Evolutionary conservation across 768 basidiomycete species (phyloP).

Genomic region (Suillus fuscotomentosus): DNA sequence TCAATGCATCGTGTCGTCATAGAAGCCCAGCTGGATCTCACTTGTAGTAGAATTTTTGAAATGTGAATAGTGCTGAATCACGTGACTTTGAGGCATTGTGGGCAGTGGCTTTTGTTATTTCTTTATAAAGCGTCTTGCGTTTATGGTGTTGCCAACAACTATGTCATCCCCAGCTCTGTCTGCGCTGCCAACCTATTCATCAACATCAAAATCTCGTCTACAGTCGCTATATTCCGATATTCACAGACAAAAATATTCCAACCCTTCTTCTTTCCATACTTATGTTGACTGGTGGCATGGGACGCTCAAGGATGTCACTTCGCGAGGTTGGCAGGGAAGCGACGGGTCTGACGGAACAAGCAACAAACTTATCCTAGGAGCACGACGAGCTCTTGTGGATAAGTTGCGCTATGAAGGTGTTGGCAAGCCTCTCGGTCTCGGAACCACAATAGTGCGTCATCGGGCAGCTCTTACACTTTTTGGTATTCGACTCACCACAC

Average conservation of each 20-base stretch:
- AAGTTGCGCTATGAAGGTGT: conserved; percentile 61
- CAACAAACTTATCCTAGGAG: conserved; percentile 63
- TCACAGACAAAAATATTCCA: conserved; percentile 77
- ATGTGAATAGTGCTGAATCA: background rate
- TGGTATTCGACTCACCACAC: conserved; percentile 22
- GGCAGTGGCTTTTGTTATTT: background rate
- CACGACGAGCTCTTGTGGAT: conserved; percentile 53
- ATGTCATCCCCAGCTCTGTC: conserved; percentile 13
- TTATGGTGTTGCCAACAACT: conserved; percentile 16
- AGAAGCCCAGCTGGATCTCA: too few species aligned
- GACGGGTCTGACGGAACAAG: conserved; percentile 14
- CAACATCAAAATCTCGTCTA: conserved; percentile 46
- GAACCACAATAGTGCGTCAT: conserved; percentile 68
- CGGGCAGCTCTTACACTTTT: background rate
- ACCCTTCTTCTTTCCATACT: conserved; percentile 77
- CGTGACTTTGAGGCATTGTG: background rate
- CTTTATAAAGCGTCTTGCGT: background rate
- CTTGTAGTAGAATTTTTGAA: too few species aligned
- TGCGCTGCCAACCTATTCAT: conserved; percentile 25
- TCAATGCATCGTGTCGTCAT: too few species aligned
- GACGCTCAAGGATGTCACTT: conserved; percentile 60
- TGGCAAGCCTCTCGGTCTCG: conserved; percentile 73
- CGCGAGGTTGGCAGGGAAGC: conserved; percentile 48
- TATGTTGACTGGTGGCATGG: conserved; percentile 88
- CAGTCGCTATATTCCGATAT: conserved; percentile 89